These are phyloP conservation scores for Silene latifolia DNA, from an alignment of 148 eudicot genomes.

Conservation along the genomic window DNA sequence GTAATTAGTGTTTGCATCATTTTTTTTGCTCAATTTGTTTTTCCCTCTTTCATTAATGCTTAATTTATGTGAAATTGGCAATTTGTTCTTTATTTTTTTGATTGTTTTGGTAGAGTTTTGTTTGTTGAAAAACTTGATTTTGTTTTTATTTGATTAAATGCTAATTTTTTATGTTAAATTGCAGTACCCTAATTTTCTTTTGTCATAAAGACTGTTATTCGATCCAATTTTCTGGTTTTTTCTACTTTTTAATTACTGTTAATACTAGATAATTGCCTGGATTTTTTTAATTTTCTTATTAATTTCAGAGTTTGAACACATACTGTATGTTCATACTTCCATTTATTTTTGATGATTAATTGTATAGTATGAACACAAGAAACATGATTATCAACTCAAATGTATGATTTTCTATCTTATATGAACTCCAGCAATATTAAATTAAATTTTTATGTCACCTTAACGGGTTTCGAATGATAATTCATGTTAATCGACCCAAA, in stretches of 20 bases:
- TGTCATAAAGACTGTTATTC: too few species aligned
- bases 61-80: neutral
- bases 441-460: neutral
- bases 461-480: neutral
- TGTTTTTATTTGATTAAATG: neutral
- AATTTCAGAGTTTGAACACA: too few species aligned
- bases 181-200: too few species aligned
- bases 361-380: neutral
- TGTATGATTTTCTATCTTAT: neutral
- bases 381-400: neutral
- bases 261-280: neutral
- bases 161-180: too few species aligned
- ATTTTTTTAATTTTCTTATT: too few species aligned
- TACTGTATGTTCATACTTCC: too few species aligned
- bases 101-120: slow-evolving; percentile 6
- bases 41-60: neutral
- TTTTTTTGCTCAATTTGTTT: neutral
- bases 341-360: neutral
- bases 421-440: too few species aligned
- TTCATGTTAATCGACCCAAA: neutral
- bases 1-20: neutral
- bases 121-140: neutral
- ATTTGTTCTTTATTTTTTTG: neutral
- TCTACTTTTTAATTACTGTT: slow-evolving; percentile 4
- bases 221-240: neutral